These are phyloP conservation scores for Venturia effusa DNA, from an alignment of 2,329 filamentous ascomycete genomes.

Conservation along the genomic window DNA sequence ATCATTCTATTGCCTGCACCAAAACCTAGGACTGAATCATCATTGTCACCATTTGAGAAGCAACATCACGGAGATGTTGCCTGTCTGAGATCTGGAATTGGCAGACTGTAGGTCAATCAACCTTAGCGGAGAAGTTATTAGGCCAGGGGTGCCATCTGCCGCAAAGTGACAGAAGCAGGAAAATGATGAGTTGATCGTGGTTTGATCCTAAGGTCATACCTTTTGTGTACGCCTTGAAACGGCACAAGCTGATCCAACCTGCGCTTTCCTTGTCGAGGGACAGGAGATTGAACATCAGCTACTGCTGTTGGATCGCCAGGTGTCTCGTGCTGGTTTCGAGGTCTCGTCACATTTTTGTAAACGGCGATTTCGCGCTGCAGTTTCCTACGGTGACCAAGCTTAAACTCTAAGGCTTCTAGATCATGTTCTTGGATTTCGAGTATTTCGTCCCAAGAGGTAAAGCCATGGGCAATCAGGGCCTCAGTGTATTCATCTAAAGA, in stretches of 20 bases:
- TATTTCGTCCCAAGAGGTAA: slow-evolving; percentile 13
- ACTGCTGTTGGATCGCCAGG: neutral
- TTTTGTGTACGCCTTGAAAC: neutral
- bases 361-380: slow-evolving; percentile 12
- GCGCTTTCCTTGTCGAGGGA: neutral
- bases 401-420: slow-evolving; percentile 11
- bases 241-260: neutral
- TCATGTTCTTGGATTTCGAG: slow-evolving; percentile 13
- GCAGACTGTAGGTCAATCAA: neutral
- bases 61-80: neutral
- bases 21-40: neutral
- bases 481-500: slow-evolving; percentile 6
- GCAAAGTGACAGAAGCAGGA: neutral
- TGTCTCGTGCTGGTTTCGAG: neutral
- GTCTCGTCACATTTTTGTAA: neutral
- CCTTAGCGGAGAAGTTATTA: neutral
- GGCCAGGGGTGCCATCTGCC: neutral
- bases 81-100: neutral
- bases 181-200: neutral
- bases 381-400: slow-evolving; percentile 13
- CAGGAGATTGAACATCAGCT: neutral
- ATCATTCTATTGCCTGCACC: neutral
- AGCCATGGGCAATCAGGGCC: slow-evolving; percentile 13
- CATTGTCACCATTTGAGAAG: neutral
- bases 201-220: neutral